A percentile compares a stretch with the other conserved stretches of the same genome.
phyloP scores from a whole-genome alignment of 2,329 filamentous ascomycete species.

The Rhinocladiella mackenziei region DNA sequence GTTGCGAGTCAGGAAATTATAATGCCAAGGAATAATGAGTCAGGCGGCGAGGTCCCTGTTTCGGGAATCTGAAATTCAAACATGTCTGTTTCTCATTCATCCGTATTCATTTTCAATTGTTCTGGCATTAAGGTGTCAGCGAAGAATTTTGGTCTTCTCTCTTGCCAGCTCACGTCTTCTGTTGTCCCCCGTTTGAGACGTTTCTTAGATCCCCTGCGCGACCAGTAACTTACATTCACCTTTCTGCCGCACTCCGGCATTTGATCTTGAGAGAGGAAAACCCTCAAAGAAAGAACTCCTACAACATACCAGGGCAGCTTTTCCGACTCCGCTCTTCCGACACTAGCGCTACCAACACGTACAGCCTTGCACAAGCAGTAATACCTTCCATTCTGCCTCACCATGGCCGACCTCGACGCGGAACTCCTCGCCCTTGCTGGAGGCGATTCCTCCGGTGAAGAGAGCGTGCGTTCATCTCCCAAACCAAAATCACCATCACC shows the following conservation, averaged over 20 bases:
- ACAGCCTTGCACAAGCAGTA: background rate
- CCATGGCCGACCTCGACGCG: conserved; percentile 86
- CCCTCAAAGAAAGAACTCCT: background rate
- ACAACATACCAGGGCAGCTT: background rate
- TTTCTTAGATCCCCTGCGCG: no score
- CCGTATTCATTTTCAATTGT: no score
- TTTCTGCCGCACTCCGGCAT: conserved; percentile 1
- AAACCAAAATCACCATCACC: conserved; percentile 54
- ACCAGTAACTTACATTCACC: no score
- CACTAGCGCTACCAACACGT: background rate
- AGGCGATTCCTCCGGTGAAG: conserved; percentile 58
- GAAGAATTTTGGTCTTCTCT: no score
- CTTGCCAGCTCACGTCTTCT: no score
- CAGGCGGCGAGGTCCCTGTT: no score
- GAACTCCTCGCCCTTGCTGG: conserved; percentile 91
- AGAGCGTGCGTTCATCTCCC: conserved; percentile 52
- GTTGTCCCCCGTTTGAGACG: no score
- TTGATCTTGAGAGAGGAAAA: background rate
- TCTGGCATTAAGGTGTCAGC: no score
- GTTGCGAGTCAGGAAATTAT: no score
- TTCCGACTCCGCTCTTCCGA: background rate
- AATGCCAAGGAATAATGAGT: no score
- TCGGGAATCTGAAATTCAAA: no score
- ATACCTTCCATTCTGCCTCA: conserved; percentile 12
- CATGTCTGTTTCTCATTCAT: no score